Percentiles rank a stretch among this genome's conserved stretches.
These are phyloP conservation scores for Trypethelium eluteriae DNA, from an alignment of 495 filamentous ascomycete genomes.

Conservation along the genomic window DNA sequence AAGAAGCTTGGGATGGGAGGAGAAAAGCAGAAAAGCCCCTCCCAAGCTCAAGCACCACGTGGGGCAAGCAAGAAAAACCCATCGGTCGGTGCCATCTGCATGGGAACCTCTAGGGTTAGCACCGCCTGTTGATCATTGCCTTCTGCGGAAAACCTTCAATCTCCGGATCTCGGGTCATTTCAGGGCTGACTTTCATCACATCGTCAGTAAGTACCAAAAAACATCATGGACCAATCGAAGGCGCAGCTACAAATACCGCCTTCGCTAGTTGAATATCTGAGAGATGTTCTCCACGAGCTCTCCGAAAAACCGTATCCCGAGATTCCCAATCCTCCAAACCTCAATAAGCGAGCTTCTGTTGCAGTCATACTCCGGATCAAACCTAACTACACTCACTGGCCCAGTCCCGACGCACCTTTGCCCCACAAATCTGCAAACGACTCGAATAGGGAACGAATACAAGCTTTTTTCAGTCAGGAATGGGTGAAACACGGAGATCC, in stretches of 20 bases:
- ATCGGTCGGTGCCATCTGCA: no score
- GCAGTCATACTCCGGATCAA: constrained; percentile 63
- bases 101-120: no score
- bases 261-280: constrained; percentile 31
- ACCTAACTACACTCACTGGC: constrained; percentile 52
- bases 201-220: background rate
- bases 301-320: constrained; percentile 51
- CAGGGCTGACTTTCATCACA: no score
- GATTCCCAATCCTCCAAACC: constrained; percentile 53
- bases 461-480: constrained; percentile 56
- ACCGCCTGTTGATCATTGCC: no score
- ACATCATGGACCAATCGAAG: background rate
- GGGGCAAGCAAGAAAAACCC: background rate
- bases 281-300: constrained; percentile 45
- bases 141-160: no score
- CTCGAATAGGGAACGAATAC: constrained; percentile 39
- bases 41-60: background rate
- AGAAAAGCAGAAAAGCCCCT: background rate
- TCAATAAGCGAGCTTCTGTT: constrained; percentile 64
- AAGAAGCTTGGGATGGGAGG: background rate
- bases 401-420: constrained; percentile 25
- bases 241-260: background rate
- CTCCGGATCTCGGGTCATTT: no score
- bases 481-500: constrained; percentile 72
- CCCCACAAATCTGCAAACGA: constrained; percentile 18